Evolutionary conservation across 139 green algal genomes (phyloP).

Genomic region (Chlamydomonas schloesseri): DNA sequence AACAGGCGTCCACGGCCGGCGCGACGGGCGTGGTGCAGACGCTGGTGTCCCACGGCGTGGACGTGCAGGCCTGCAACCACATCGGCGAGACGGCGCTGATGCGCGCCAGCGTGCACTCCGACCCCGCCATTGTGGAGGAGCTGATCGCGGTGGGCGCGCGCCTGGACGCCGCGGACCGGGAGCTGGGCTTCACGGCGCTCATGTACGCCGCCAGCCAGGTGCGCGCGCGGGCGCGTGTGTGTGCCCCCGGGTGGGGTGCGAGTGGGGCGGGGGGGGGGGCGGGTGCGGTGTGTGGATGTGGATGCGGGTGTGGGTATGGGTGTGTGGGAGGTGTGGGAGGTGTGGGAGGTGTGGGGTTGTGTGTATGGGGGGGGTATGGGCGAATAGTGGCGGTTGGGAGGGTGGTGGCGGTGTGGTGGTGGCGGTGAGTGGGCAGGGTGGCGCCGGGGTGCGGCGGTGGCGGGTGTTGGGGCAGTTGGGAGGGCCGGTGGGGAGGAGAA

Average conservation of each 20-base stretch:
- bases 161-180: slow-evolving; percentile 29
- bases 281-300: background rate
- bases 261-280: background rate
- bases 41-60: slow-evolving; percentile 32
- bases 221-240: background rate
- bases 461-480: no score
- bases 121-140: slow-evolving; percentile 36
- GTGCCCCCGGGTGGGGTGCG: background rate
- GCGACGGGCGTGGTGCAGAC: slow-evolving; percentile 14
- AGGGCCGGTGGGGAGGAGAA: no score
- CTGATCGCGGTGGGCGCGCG: slow-evolving; percentile 30
- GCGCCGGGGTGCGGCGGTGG: no score
- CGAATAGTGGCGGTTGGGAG: no score
- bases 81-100: slow-evolving; percentile 43
- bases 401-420: no score
- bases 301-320: no score
- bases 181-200: slow-evolving; percentile 43
- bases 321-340: no score
- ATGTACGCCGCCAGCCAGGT: slow-evolving; percentile 45
- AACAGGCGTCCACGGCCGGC: slow-evolving; percentile 21
- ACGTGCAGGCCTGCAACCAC: slow-evolving; percentile 44
- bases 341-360: no score
- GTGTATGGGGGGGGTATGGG: no score
- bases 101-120: slow-evolving; percentile 26
- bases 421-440: no score